Base-by-base conservation (phyloP, 805 yeast species). In the Vanderwaltozyma yarrowii region DNA sequence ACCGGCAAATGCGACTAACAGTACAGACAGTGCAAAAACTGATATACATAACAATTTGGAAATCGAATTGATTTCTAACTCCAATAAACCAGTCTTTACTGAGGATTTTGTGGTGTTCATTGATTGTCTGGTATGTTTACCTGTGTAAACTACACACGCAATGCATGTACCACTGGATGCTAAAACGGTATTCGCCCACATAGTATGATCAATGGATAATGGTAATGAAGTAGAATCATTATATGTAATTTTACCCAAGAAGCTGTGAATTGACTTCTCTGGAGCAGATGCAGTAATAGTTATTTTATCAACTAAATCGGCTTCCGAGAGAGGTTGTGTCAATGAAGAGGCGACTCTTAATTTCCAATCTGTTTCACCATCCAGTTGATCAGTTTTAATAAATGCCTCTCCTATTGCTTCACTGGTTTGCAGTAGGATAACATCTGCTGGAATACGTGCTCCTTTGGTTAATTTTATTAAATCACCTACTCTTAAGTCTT, bases 311-410 rank as follows among this genome's bases (percentile, higher is more conserved):
- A 55, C 29, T 35, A 82, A 54, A 30, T 73, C 74, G 34, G 66
- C 65, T 11, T 70, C 60, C 11, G 73, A 60, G 28, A 74, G 46
- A 21, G 58, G 58, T 54, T 89, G 97, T 0, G 96, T 83, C 19
- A 77, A 51, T 10, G 78, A 71, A 34, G 79, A 71, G 0, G 96
- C 89, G 25, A 84, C 63, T 50, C 98, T 69, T 39, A 92, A 67
- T 58, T 92, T 92, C 99, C 99, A 92, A 63, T 92, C 99, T 5
- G 98, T 92, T 61, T 92, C 99, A 55, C 99, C 99, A 61, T 92
- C 99, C 34, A 92, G 67, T 62, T 92, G 99, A 65, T 92, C 99
- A 0, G 99, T 92, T 50, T 94, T 83, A 45, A 92, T 83, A 52
- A 94, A 92, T 2, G 88, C 73, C 55, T 92, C 99, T 8, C 96